Conservation (phyloP, 2,329 filamentous ascomycete species). For the Rosellinia necatrix region DNA sequence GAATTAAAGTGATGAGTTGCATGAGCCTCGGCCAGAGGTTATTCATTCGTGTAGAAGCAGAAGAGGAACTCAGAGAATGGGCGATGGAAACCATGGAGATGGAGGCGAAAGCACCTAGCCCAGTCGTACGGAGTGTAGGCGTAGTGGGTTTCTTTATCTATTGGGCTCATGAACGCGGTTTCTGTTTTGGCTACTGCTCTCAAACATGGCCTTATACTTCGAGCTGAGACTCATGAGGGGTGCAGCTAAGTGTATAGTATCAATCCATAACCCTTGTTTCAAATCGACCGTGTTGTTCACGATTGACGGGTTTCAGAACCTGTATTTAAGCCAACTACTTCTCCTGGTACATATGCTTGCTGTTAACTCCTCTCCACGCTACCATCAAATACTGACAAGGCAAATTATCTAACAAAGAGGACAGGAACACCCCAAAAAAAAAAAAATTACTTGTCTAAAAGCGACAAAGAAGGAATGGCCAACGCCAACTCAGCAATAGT, state of each 20-base stretch:
- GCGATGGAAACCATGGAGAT: too few relatives aligned
- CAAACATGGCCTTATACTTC: too few relatives aligned
- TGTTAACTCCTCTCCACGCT: neutral
- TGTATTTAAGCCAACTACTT: conserved; percentile 1
- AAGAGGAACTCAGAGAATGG: too few relatives aligned
- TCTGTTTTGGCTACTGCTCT: too few relatives aligned
- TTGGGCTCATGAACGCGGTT: too few relatives aligned
- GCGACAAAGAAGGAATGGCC: neutral
- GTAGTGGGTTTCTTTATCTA: too few relatives aligned
- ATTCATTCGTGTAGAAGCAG: too few relatives aligned
- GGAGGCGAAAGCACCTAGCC: too few relatives aligned
- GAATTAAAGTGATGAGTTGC: too few relatives aligned
- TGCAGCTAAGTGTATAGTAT: neutral
- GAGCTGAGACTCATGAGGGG: too few relatives aligned
- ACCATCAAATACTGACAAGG: neutral
- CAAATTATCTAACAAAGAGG: neutral
- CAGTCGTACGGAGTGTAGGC: too few relatives aligned
- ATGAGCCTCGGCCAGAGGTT: too few relatives aligned
- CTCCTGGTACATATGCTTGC: neutral
- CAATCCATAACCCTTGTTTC: neutral
- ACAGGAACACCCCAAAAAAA: neutral
- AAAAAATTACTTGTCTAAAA: neutral
- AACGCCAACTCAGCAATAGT: neutral
- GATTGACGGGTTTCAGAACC: neutral
- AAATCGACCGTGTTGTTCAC: conserved; percentile 1